A percentile compares a stretch with the other conserved stretches of the same genome.
Evolutionary conservation across 2,329 filamentous ascomycete species (phyloP).

Genomic region (Pseudopithomyces maydicus): DNA sequence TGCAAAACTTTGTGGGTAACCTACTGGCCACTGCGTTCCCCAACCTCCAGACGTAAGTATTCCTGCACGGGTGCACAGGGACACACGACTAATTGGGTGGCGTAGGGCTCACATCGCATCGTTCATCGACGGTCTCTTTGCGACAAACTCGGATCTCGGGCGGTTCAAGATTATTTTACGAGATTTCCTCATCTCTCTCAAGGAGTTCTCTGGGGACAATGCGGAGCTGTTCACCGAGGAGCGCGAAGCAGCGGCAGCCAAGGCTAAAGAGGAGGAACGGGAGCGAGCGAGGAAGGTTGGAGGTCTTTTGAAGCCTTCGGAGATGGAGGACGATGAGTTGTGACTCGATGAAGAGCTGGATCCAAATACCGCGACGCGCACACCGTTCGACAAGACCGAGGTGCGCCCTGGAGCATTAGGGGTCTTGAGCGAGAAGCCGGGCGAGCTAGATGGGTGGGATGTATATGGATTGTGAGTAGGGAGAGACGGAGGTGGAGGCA

Average conservation of each 20-base stretch:
- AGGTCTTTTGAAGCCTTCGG: slow-evolving; percentile 94
- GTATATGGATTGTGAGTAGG: slow-evolving; percentile 60
- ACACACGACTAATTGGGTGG: slow-evolving; percentile 32
- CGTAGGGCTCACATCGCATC: slow-evolving; percentile 79
- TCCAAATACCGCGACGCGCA: slow-evolving; percentile 41
- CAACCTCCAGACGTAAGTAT: slow-evolving; percentile 83
- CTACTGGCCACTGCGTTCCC: slow-evolving; percentile 89
- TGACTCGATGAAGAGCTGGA: slow-evolving; percentile 68
- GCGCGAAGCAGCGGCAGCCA: slow-evolving; percentile 87
- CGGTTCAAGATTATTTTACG: slow-evolving; percentile 96
- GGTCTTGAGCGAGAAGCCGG: slow-evolving; percentile 16
- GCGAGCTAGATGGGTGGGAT: slow-evolving; percentile 66
- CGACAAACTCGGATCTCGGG: slow-evolving; percentile 83
- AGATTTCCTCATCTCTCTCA: slow-evolving; percentile 95
- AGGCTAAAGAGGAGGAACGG: slow-evolving; percentile 85
- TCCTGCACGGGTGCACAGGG: background rate
- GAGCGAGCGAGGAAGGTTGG: slow-evolving; percentile 94
- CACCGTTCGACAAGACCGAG: slow-evolving; percentile 37
- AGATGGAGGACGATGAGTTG: slow-evolving; percentile 81
- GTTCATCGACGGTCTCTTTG: slow-evolving; percentile 90
- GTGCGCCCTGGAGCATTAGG: slow-evolving; percentile 11
- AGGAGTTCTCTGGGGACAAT: slow-evolving; percentile 96
- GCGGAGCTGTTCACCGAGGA: slow-evolving; percentile 92
- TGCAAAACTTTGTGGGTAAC: slow-evolving; percentile 83
- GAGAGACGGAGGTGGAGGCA: background rate